Conservation (phyloP, 768 basidiomycete genomes). For the Strobilomyces confusus region DNA sequence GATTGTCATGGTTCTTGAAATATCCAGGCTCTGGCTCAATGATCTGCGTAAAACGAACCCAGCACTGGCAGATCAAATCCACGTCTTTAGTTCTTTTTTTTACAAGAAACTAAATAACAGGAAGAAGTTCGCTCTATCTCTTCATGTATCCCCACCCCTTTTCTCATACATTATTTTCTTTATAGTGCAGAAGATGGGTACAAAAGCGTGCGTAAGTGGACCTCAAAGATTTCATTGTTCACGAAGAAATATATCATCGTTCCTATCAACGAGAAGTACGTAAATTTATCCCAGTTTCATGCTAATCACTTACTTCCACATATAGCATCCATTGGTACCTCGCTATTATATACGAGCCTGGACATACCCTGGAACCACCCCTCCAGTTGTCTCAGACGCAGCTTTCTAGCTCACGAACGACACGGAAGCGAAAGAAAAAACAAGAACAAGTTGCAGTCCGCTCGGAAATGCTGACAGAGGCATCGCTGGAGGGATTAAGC, state of each 20-base stretch:
- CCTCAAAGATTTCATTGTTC: slow-evolving; percentile 83
- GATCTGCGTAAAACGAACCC: slow-evolving; percentile 53
- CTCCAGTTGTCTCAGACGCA: slow-evolving; percentile 26
- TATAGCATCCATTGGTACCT: slow-evolving; percentile 94
- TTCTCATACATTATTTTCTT: slow-evolving; percentile 14
- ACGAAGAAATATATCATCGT: slow-evolving; percentile 89
- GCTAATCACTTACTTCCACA: slow-evolving; percentile 4
- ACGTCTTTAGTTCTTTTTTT: slow-evolving; percentile 97
- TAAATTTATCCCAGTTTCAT: neutral
- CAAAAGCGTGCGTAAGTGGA: slow-evolving; percentile 90
- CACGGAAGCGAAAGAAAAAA: slow-evolving; percentile 22
- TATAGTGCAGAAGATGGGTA: slow-evolving; percentile 62
- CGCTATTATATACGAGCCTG: slow-evolving; percentile 87
- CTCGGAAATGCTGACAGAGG: neutral
- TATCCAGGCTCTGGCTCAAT: slow-evolving; percentile 62
- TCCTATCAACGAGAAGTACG: slow-evolving; percentile 95
- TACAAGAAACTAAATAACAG: slow-evolving; percentile 81
- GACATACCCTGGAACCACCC: slow-evolving; percentile 50
- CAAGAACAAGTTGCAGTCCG: slow-evolving; percentile 4
- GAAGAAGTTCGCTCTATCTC: slow-evolving; percentile 45
- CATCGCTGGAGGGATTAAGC: slow-evolving; percentile 1
- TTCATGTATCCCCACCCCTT: neutral
- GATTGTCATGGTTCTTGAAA: slow-evolving; percentile 2
- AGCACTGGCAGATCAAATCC: slow-evolving; percentile 64
- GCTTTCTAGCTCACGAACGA: slow-evolving; percentile 11